phyloP scores from a whole-genome alignment of 106 monocot species.

The Iris macrosiphon region DNA sequence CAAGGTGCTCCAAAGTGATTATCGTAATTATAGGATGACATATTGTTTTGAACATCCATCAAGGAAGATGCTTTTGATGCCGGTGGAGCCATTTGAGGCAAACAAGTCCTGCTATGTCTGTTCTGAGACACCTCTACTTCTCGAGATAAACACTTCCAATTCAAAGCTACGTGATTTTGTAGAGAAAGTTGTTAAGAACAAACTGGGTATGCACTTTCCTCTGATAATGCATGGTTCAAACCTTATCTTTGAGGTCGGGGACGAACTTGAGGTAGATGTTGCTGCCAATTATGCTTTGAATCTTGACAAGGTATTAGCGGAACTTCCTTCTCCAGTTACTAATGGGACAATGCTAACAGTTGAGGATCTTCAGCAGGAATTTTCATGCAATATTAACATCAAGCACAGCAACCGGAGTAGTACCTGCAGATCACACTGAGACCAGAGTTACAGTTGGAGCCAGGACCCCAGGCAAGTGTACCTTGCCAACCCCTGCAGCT shows the following conservation, averaged over 20 bases:
- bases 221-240: constrained; percentile 79
- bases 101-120: constrained; percentile 97
- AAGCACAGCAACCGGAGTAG: no score
- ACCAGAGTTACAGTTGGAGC: no score
- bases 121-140: constrained; percentile 75
- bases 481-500: no score
- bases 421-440: no score
- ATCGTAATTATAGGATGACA: constrained; percentile 70
- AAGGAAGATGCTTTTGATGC: constrained; percentile 96
- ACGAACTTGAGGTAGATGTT: constrained; percentile 83
- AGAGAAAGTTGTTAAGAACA: constrained; percentile 74
- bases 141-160: constrained; percentile 73
- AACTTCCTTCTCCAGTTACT: constrained; percentile 76
- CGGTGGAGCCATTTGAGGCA: constrained; percentile 89
- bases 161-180: constrained; percentile 75
- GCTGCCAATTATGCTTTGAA: constrained; percentile 78
- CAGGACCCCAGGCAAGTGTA: no score
- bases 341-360: constrained; percentile 74
- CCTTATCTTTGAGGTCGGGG: constrained; percentile 86
- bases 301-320: constrained; percentile 82
- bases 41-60: constrained; percentile 93
- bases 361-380: constrained; percentile 89
- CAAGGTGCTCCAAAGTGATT: constrained; percentile 70
- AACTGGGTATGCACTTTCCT: constrained; percentile 79
- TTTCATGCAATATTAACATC: constrained; percentile 85